Base-by-base conservation (phyloP, 805 yeast genomes). In the Yamadazyma tumulicola region DNA sequence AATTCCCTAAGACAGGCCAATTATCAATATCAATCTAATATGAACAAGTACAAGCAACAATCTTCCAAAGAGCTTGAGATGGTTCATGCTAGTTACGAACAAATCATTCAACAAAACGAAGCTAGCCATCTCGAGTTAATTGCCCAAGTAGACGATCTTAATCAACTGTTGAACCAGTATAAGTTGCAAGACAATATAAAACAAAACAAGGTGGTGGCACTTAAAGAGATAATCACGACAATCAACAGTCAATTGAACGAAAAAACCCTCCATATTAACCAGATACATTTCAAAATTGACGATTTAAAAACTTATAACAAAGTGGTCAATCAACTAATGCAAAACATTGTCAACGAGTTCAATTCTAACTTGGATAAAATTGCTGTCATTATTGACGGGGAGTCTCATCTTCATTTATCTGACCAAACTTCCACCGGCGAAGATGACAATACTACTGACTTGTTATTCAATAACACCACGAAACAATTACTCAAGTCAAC, bases 351-450 rank as follows among this genome's bases (percentile, higher is more conserved):
- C 7, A 36, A 34, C 20, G 34, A 34, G 18, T 35, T 35, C 26
- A 35, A 30, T 21, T 19, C 6, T 15, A 35, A 30, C 30, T 14
- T 35, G 13, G 42, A 42, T 15, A 15, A 32, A 7, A 36, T 42
- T 10, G 46, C 43, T 2, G 23, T 29, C 8, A 16, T 42, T 10
- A 33, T 42, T n/a, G 43, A 39, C 24, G 26, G 10, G 12, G 41
- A 37, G 17, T 32, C 23, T 21, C 9, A 21, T 21, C 23, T 9
- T 21, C 10, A 9, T 21, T 9, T 11, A 21, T 9, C 11, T 21
- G 11, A 21, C 11, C 23, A 21, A 21, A n/a, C n/a, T n/a, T 26
- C 18, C n/a, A 35, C 30, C 7, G 6, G 13, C 24, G 11, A 6
- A 15, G 7, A 16, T 14, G 45, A 42, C 6, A 24, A 33, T 25